Conservation (phyloP, 2,329 filamentous ascomycete genomes). For the Nemania abortiva region DNA sequence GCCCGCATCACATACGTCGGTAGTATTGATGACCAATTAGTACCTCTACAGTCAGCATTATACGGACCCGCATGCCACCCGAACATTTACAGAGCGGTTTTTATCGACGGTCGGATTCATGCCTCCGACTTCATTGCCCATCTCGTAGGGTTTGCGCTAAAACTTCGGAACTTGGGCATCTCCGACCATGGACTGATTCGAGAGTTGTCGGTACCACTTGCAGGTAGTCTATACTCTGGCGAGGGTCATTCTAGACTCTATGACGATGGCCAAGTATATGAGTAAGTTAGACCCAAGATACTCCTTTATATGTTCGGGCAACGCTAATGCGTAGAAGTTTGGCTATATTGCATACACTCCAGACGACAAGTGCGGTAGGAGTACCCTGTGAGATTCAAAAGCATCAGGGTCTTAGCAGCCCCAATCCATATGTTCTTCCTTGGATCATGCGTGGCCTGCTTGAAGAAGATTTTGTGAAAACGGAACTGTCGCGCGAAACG, state of each 20-base stretch:
- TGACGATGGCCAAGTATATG: constrained; percentile 88
- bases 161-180: constrained; percentile 91
- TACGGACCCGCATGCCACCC: constrained; percentile 89
- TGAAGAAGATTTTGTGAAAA: constrained; percentile 91
- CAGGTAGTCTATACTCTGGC: constrained; percentile 89
- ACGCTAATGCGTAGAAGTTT: constrained; percentile 58
- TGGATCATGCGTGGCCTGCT: constrained; percentile 96
- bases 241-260: constrained; percentile 96
- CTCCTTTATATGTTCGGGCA: constrained; percentile 5
- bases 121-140: constrained; percentile 94
- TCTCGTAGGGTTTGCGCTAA: constrained; percentile 91
- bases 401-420: constrained; percentile 62
- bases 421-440: constrained; percentile 91
- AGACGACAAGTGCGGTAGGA: constrained; percentile 71
- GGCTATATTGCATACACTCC: constrained; percentile 77
- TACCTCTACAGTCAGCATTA: constrained; percentile 92
- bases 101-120: constrained; percentile 92
- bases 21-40: constrained; percentile 96
- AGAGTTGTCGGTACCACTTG: constrained; percentile 87
- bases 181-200: constrained; percentile 93
- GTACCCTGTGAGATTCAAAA: constrained; percentile 64
- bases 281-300: constrained; percentile 59
- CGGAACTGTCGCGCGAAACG: constrained; percentile 81
- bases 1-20: constrained; percentile 89
- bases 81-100: constrained; percentile 94